Base-by-base conservation (phyloP, 331 rosid genomes). In the Malus hybrid region DNA sequence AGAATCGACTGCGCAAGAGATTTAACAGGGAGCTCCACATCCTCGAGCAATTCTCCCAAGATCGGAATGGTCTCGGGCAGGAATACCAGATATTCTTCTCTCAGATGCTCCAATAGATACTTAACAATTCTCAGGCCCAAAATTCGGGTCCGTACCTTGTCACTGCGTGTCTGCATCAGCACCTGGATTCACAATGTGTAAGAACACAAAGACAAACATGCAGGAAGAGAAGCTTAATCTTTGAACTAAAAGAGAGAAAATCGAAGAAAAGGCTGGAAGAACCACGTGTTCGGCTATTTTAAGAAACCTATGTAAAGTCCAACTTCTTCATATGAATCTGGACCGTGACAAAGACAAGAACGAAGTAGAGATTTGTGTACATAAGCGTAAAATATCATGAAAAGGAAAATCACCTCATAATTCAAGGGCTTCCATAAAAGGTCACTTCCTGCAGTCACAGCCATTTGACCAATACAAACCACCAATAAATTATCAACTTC, bases 11-110 rank as follows among this genome's bases (percentile, higher is more conserved):
- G 97, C 5, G 99, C 96, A 79, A 88, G 92, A 69, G 96, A 80
- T 72, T 90, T 92, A 76, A 94, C 97, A n/a, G 89, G 85, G 55
- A 82, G 90, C 79, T 92, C 97, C 60, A 89, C 88, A 72, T 94
- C 99, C 86, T 94, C 97, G 0, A 94, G 97, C 81, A 94, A 81
- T 83, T 94, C 99, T 20, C 91, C 89, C 3, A 94, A 88, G 92
- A 92, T 90, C 29, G 97, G 93, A 52, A 94, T 92, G 27, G 97
- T 94, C 82, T 94, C 96, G 2, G 96, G 85, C 78, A 91, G 63
- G 16, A 91, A 82, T 7, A 90, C 97, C n/a, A 88, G 76, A 77
- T 91, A 94, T 74, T 94, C 99, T 81, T 94, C 99, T 63, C 92
- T 92, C 84, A 91, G 79, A 78, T 88, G 85, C 76, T 94, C 95